phyloP scores from a whole-genome alignment of 148 eudicot species.

The Oxyria digyna region DNA sequence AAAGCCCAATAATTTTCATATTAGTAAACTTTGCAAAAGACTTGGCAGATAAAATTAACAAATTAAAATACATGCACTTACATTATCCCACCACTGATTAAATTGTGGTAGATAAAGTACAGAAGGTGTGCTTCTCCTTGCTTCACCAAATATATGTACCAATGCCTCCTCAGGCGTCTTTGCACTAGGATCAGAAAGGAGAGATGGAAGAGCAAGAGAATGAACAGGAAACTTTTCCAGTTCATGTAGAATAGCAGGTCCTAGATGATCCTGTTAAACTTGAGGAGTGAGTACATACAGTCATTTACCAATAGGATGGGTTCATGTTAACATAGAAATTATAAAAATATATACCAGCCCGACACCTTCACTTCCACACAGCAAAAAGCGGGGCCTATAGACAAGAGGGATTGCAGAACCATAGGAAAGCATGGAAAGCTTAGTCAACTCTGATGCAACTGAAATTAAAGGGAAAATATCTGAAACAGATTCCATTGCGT shows the following conservation, averaged over 20 bases:
- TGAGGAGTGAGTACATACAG: slow-evolving; percentile 31
- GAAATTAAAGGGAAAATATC: slow-evolving; percentile 78
- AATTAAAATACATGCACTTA: slow-evolving; percentile 25
- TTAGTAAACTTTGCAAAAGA: neutral
- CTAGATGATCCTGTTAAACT: slow-evolving; percentile 85
- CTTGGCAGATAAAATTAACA: neutral
- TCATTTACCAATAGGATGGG: slow-evolving; percentile 12
- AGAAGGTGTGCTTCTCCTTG: slow-evolving; percentile 92
- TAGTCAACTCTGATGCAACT: slow-evolving; percentile 52
- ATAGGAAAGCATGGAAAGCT: slow-evolving; percentile 71
- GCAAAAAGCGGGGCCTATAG: slow-evolving; percentile 81
- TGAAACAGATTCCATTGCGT: slow-evolving; percentile 58
- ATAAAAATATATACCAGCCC: slow-evolving; percentile 65
- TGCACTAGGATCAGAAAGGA: slow-evolving; percentile 98
- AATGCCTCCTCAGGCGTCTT: slow-evolving; percentile 98
- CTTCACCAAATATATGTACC: slow-evolving; percentile 95
- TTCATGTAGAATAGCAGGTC: slow-evolving; percentile 95
- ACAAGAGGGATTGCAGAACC: slow-evolving; percentile 87
- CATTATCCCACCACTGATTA: slow-evolving; percentile 95
- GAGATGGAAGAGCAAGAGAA: slow-evolving; percentile 90
- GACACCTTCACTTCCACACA: slow-evolving; percentile 66
- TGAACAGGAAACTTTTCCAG: slow-evolving; percentile 98
- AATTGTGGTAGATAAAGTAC: slow-evolving; percentile 84
- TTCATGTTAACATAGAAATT: neutral
- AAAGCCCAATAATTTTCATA: neutral